Evolutionary conservation across 2,329 filamentous ascomycete species (phyloP), one percentile per base, ranked within the genome.

Genomic region (Aspergillus sclerotialis): DNA sequence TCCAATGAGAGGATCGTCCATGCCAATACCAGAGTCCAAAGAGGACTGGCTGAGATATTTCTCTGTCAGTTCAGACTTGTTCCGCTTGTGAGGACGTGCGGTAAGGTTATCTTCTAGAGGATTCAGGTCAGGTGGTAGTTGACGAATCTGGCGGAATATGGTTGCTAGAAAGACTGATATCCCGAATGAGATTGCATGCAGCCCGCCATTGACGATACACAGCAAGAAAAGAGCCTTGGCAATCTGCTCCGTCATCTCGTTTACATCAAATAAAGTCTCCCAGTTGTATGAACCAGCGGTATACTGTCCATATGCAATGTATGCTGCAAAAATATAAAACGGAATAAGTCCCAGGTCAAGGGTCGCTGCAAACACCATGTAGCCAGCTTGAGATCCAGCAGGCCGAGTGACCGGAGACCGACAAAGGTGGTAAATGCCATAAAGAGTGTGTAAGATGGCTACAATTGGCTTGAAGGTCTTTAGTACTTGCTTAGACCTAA

Each of bases 61-160:
- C 41, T 84, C 76, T 7, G 69, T 67, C 3, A 71, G 66, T 11
- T 75, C 71, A 1, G 73, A 76, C 46, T 75, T 78, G 55, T 84
- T 89, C 53, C 83, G 78, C 68, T 88, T 89, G 63, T 93, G 87
- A 61, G 45, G 59, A 53, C 64, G 70, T 37, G 85, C 80, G 1
- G 88, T 95, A 38, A 94, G 67, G 50, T 90, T 81, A 45, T 84
- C 78, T 56, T 95, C 89, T 10, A 96, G 71, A 2, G 90, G 90
- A 56, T 96, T 96, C 84, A 94, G 87, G 53, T 96, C 90, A 0
- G 90, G 89, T 5, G 90, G 90, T 57, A 95, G 73, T 13, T 73
- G 69, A 4, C 80, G 72, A 50, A 96, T 95, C 53, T 84, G 82
- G 26, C 81, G 77, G 75, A 95, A 96, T 47, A 83, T 76, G 33